Base-by-base conservation (phyloP, 495 filamentous ascomycete species). In the Jackrogersella multiformis region DNA sequence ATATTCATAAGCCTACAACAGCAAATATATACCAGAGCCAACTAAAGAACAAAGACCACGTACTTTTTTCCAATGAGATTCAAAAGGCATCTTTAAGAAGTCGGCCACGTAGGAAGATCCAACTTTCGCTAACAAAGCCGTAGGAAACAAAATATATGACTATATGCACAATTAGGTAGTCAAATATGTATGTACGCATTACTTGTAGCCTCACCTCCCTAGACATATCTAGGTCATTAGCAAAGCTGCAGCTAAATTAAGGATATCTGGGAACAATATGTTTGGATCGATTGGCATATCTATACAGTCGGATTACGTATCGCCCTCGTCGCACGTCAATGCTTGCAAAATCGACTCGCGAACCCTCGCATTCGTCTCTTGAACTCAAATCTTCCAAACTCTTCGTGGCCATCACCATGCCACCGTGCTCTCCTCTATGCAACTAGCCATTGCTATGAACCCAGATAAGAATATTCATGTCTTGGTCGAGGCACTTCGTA, bases 361-460 rank as follows among this genome's bases (percentile, higher is more conserved):
- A 68, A 45, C 16, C 28, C 41, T 26, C 26, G 23, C 46, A 44
- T 41, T 44, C 52, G 30, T 55, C 53, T 51, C 20, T 59, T 52
- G 48, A 39, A 16, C 7, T 32, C 38, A 52, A 53, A 53, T 32
- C 53, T 59, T 55, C 58, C 56, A 52, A 60, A 54, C 56, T 56
- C 61, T 52, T 30, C 61, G 28, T 56, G 56, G 61, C 61, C 51
- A 61, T 61, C 30, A 64, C 58, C 56, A 34, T 61, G 39, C 54
- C 64, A 45, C 53, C 44, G 51, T 52, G 38, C 35, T 38, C 30
- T 56, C 56, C 39, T 69, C 67, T 69, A 69, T 69, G 67, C 67
- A 69, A 69, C 56, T 34, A 57, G 56, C 38, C 55, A 56, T 54
- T 64, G 60, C 42, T 51, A 69, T 64, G 60, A 64, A 64, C 35